Conservation (phyloP, 495 filamentous ascomycete genomes). For the Recurvomyces mirabilis region DNA sequence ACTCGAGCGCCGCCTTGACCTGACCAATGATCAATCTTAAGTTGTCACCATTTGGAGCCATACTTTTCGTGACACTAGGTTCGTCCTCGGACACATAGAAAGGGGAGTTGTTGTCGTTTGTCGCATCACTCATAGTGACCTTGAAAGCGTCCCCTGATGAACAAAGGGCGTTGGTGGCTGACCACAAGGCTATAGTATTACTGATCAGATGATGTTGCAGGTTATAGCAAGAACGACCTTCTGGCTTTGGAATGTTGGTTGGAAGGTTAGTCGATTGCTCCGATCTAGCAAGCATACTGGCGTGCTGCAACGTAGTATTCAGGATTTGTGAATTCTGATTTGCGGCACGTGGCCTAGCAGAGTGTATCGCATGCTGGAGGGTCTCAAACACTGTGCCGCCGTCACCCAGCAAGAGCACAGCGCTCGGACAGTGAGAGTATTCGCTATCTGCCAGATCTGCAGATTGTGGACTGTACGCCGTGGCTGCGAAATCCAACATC, state of each 20-base stretch:
- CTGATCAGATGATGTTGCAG: slow-evolving; percentile 49
- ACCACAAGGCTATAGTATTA: slow-evolving; percentile 64
- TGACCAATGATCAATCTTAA: slow-evolving; percentile 53
- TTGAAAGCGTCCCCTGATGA: no score
- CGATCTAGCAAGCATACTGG: slow-evolving; percentile 41
- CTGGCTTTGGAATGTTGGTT: neutral
- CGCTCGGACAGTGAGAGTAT: no score
- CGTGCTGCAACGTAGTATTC: slow-evolving; percentile 51
- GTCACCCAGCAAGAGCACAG: no score
- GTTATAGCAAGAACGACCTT: slow-evolving; percentile 12
- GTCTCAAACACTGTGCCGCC: no score
- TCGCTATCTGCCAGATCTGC: no score
- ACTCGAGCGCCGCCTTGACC: slow-evolving; percentile 62
- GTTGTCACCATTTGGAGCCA: slow-evolving; percentile 31
- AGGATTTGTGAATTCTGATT: no score
- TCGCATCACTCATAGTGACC: no score
- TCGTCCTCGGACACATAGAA: slow-evolving; percentile 31
- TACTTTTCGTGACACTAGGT: neutral
- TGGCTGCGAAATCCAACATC: no score
- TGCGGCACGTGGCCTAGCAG: no score
- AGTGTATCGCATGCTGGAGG: no score
- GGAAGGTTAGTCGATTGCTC: slow-evolving; percentile 28
- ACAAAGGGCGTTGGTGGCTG: slow-evolving; percentile 55
- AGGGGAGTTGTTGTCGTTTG: slow-evolving; percentile 35
- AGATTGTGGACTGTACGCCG: no score